Conservation (phyloP, 345 rosid species). For the Pugionium cornutum region DNA sequence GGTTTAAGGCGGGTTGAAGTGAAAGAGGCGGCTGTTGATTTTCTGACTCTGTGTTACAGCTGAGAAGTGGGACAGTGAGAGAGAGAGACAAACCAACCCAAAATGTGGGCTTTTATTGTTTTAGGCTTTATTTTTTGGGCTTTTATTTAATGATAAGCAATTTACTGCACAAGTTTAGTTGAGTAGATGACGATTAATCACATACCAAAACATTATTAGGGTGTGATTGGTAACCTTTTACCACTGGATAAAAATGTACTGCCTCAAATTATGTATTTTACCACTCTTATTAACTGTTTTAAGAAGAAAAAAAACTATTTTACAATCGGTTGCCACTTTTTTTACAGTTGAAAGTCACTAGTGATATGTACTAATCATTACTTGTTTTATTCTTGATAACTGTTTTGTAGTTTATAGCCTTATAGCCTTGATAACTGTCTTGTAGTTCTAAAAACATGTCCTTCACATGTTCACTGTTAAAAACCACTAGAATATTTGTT, state of each 20-base stretch:
- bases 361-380: too few relatives aligned
- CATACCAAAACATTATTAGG: background rate
- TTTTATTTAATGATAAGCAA: background rate
- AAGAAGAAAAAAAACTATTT: too few relatives aligned
- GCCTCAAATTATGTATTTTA: too few relatives aligned
- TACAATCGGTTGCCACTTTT: too few relatives aligned
- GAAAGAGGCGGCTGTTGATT: slow-evolving; percentile 45
- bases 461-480: background rate
- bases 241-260: too few relatives aligned
- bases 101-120: background rate
- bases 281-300: too few relatives aligned
- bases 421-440: too few relatives aligned
- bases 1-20: slow-evolving; percentile 46
- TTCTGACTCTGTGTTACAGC: slow-evolving; percentile 30
- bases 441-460: too few relatives aligned
- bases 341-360: too few relatives aligned
- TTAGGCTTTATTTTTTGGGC: slow-evolving; percentile 29
- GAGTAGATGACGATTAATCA: background rate
- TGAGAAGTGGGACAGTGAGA: slow-evolving; percentile 14
- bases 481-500: background rate
- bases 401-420: too few relatives aligned
- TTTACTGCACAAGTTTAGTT: background rate
- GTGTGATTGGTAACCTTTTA: background rate
- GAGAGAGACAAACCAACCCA: slow-evolving; percentile 6
- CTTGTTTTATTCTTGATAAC: too few relatives aligned